Evolutionary conservation across 768 basidiomycete genomes (phyloP).

Genomic region (Rhodocollybia butyracea): DNA sequence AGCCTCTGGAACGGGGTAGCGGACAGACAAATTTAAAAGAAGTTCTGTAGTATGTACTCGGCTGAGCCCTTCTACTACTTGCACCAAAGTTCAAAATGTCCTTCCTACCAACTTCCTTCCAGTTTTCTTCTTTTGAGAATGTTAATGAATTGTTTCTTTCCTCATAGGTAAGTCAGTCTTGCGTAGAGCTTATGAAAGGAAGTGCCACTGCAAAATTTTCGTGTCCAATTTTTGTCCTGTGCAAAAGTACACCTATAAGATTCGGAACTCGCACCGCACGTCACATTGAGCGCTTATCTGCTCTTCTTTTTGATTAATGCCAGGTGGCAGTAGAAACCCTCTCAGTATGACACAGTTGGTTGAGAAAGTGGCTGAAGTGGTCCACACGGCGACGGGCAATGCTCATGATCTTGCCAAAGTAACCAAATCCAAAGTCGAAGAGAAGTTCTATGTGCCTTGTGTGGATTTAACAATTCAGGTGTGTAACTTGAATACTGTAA

Average conservation of each 20-base stretch:
- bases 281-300: background rate
- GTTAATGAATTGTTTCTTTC: too few species aligned
- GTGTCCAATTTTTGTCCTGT: too few species aligned
- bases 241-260: too few species aligned
- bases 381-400: slow-evolving; percentile 25
- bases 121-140: too few species aligned
- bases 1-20: slow-evolving; percentile 61
- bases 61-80: too few species aligned
- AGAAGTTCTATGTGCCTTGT: slow-evolving; percentile 38
- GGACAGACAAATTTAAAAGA: slow-evolving; percentile 62
- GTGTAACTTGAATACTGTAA: background rate
- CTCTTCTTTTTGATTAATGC: slow-evolving; percentile 30
- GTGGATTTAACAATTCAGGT: slow-evolving; percentile 61
- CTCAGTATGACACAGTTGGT: slow-evolving; percentile 33
- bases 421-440: slow-evolving; percentile 25
- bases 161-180: too few species aligned
- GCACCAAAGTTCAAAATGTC: too few species aligned
- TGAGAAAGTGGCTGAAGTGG: slow-evolving; percentile 21
- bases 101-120: too few species aligned
- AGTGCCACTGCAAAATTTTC: too few species aligned
- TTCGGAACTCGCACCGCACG: too few species aligned
- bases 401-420: slow-evolving; percentile 30
- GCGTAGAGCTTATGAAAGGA: too few species aligned
- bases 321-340: slow-evolving; percentile 52
- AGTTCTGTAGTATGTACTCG: slow-evolving; percentile 33